Conservation (phyloP, 768 basidiomycete genomes). For the Termitomyces sp. region DNA sequence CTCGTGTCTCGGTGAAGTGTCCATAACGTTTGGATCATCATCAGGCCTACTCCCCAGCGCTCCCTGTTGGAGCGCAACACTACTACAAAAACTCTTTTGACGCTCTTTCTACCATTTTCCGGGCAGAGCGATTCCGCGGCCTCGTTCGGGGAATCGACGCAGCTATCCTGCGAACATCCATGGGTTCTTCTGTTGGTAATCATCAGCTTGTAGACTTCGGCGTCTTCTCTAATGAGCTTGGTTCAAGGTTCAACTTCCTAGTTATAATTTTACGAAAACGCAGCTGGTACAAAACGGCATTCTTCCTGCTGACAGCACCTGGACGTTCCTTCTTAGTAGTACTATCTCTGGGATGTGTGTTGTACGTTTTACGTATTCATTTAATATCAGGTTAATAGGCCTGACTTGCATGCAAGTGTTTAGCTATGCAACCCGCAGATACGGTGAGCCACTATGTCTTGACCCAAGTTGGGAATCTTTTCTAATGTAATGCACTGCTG, state of each 20-base stretch:
- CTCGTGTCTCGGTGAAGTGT: background rate
- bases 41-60: conserved; percentile 88
- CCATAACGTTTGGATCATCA: background rate
- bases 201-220: conserved; percentile 10
- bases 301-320: conserved; percentile 69
- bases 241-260: conserved; percentile 82
- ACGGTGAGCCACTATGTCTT: conserved; percentile 37
- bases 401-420: conserved; percentile 40
- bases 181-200: conserved; percentile 74
- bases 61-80: conserved; percentile 94
- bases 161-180: conserved; percentile 87
- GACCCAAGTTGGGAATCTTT: background rate
- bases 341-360: conserved; percentile 89
- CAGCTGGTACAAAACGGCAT: conserved; percentile 65
- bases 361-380: conserved; percentile 38
- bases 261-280: conserved; percentile 91
- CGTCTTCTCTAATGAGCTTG: conserved; percentile 1
- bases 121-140: conserved; percentile 72
- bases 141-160: conserved; percentile 90
- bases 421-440: conserved; percentile 94
- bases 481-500: background rate
- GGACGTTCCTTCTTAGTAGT: conserved; percentile 86
- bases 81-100: conserved; percentile 81
- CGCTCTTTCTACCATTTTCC: conserved; percentile 75
- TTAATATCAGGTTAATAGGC: background rate